Conservation (phyloP, 148 eudicot genomes). For the Rhododendron henanense region DNA sequence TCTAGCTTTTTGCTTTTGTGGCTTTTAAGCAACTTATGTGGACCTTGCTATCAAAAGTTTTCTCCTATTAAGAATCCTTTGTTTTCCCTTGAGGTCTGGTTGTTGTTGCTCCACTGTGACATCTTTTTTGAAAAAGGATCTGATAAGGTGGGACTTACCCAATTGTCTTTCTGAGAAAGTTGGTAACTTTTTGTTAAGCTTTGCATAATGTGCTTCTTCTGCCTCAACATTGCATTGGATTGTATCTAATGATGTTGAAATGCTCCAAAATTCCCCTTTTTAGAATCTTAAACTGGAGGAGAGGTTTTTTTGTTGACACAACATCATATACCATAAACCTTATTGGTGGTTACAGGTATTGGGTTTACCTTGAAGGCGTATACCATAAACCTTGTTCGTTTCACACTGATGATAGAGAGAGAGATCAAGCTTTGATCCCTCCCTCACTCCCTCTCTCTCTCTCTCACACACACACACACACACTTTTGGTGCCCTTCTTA, state of each 20-base stretch:
- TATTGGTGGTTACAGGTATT: background rate
- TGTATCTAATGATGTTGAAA: background rate
- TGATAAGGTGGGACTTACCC: slow-evolving; percentile 4
- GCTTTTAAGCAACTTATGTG: slow-evolving; percentile 8
- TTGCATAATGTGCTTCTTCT: background rate
- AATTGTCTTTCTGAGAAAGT: slow-evolving; percentile 4
- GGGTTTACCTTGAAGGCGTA: background rate
- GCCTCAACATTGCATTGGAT: slow-evolving; percentile 4
- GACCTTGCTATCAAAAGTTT: background rate
- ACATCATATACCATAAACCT: background rate
- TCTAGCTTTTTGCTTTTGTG: background rate
- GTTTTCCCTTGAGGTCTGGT: background rate
- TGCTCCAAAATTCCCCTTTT: background rate
- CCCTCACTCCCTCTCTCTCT: background rate
- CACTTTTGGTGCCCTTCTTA: background rate
- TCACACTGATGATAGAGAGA: background rate
- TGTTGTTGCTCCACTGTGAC: background rate
- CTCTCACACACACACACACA: background rate
- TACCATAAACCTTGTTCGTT: background rate
- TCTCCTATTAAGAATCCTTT: background rate
- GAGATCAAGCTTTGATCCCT: background rate
- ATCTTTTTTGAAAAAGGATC: slow-evolving; percentile 1
- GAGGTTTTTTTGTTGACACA: background rate
- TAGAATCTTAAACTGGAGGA: background rate
- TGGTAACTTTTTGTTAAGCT: background rate